Conservation (phyloP, 805 yeast genomes). For the Ascoidea asiatica region DNA sequence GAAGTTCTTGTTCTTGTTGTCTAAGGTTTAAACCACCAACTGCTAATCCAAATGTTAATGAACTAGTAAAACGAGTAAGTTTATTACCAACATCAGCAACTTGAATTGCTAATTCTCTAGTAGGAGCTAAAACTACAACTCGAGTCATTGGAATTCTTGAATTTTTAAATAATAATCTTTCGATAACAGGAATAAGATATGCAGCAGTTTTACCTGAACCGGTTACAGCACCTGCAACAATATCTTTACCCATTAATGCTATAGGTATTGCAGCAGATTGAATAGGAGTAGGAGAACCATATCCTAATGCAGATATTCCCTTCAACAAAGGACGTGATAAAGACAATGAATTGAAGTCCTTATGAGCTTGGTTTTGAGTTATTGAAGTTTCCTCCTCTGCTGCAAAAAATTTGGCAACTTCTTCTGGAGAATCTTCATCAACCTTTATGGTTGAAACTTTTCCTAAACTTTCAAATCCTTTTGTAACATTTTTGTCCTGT, state of each 20-base stretch:
- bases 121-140: slow-evolving; percentile 85
- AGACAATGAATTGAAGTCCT: slow-evolving; percentile 45
- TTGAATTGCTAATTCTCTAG: slow-evolving; percentile 96
- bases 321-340: slow-evolving; percentile 84
- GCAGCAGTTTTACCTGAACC: slow-evolving; percentile 99
- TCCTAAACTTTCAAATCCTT: slow-evolving; percentile 13
- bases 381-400: slow-evolving; percentile 35
- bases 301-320: slow-evolving; percentile 71
- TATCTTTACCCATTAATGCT: slow-evolving; percentile 86
- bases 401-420: slow-evolving; percentile 68
- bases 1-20: slow-evolving; percentile 90
- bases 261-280: slow-evolving; percentile 91
- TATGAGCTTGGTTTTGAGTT: slow-evolving; percentile 35
- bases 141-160: slow-evolving; percentile 76
- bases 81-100: slow-evolving; percentile 88
- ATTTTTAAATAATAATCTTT: slow-evolving; percentile 82
- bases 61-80: slow-evolving; percentile 62
- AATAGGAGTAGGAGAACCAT: slow-evolving; percentile 83
- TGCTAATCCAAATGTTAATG: slow-evolving; percentile 81
- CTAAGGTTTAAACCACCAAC: slow-evolving; percentile 96
- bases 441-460: background rate
- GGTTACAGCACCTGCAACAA: slow-evolving; percentile 98
- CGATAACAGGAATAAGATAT: slow-evolving; percentile 88
- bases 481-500: slow-evolving; percentile 1
- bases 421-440: slow-evolving; percentile 64